These are phyloP conservation scores for Mercurialis annua DNA, from an alignment of 345 rosid genomes.

Conservation along the genomic window DNA sequence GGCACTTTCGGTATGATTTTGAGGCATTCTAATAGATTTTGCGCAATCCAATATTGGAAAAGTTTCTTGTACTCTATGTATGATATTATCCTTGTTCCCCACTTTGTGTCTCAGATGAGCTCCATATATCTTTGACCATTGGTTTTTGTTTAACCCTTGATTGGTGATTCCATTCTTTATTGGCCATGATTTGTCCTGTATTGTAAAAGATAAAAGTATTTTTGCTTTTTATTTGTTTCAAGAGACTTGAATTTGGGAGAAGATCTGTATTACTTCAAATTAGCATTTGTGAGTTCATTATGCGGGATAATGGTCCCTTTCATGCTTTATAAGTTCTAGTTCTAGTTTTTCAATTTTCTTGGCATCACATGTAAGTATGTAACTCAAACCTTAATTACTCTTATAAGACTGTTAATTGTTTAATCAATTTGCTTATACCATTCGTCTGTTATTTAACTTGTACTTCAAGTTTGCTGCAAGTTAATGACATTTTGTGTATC, in stretches of 20 bases:
- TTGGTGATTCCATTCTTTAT: neutral
- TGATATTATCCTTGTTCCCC: neutral
- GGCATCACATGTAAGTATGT: neutral
- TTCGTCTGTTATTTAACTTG: neutral
- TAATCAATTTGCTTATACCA: neutral
- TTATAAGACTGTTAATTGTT: neutral
- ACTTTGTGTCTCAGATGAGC: conserved; percentile 3
- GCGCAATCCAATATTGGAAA: neutral
- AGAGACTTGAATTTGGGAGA: neutral
- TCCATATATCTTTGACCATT: neutral
- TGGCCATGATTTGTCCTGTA: neutral
- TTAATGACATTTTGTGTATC: neutral
- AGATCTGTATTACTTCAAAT: neutral
- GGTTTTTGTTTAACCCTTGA: neutral
- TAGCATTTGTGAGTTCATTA: neutral
- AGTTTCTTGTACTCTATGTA: neutral
- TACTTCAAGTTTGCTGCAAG: neutral
- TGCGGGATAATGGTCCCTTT: neutral
- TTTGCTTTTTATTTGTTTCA: neutral
- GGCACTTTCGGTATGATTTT: conserved; percentile 39
- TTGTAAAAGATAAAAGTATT: neutral
- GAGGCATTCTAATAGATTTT: conserved; percentile 7
- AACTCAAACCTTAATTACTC: too few relatives aligned
- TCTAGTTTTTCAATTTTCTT: neutral
- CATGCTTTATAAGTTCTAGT: neutral